Conservation (phyloP, 1,284 basidiomycete species). For the Trametes sp. region DNA sequence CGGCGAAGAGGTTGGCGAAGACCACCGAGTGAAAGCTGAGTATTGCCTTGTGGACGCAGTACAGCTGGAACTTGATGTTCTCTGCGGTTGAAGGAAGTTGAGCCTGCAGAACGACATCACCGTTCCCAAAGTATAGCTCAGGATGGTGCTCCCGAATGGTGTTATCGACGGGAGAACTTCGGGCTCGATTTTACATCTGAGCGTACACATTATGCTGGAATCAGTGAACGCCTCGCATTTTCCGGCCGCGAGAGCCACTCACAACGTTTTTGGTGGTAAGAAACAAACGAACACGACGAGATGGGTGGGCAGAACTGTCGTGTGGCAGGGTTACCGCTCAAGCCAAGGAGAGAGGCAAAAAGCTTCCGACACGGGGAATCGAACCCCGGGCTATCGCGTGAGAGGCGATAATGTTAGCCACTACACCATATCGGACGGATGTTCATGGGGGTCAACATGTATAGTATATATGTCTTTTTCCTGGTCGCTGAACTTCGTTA, state of each 20-base stretch:
- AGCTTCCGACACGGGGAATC: conserved; percentile 28
- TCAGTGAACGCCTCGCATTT: too few relatives aligned
- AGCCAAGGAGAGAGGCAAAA: not conserved
- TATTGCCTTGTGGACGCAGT: conserved; percentile 63
- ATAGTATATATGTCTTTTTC: too few relatives aligned
- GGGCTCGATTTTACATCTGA: too few relatives aligned
- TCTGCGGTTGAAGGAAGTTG: not conserved
- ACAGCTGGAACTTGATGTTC: conserved; percentile 42
- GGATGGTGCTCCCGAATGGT: not conserved
- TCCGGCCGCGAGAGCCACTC: too few relatives aligned
- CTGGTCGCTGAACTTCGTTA: too few relatives aligned
- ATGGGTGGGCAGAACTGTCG: too few relatives aligned
- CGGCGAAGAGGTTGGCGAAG: conserved; percentile 70
- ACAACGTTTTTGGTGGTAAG: too few relatives aligned
- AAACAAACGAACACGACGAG: too few relatives aligned
- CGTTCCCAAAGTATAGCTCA: not conserved
- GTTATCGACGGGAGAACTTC: too few relatives aligned
- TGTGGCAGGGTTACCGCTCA: too few relatives aligned
- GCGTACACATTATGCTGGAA: too few relatives aligned
- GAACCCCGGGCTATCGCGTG: conserved; percentile 31
- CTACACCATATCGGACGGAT: conserved; percentile 26
- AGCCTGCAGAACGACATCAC: not conserved
- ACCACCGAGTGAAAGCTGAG: conserved; percentile 62
- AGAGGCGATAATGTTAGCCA: conserved; percentile 31
- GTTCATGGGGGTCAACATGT: too few relatives aligned